These are phyloP conservation scores for Entomortierella chlamydospora DNA, from an alignment of 192 early-diverging fungal species.

Conservation along the genomic window DNA sequence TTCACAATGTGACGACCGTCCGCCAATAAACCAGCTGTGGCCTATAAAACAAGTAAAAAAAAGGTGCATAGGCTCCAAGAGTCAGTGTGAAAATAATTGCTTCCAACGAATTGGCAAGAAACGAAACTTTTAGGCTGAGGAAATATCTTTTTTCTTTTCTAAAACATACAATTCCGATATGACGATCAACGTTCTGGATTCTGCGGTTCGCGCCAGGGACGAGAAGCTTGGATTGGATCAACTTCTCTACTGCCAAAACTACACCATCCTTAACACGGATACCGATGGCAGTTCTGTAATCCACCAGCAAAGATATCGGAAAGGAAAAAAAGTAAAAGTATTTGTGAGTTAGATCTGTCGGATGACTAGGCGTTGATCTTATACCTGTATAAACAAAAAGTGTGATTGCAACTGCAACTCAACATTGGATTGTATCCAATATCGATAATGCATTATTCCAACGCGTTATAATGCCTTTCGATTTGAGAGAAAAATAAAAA, in stretches of 20 bases:
- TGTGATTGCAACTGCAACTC: too few species aligned
- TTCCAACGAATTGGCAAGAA: too few species aligned
- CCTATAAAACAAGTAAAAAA: conserved; percentile 59
- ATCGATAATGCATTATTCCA: too few species aligned
- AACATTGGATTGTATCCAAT: too few species aligned
- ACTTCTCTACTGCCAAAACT: conserved; percentile 96
- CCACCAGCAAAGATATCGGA: neutral
- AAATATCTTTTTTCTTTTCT: too few species aligned
- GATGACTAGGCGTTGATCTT: too few species aligned
- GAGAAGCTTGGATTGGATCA: conserved; percentile 93
- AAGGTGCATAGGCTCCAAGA: neutral
- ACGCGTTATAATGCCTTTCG: too few species aligned
- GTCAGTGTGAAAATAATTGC: too few species aligned
- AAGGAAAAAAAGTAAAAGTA: neutral
- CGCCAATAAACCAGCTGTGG: conserved; percentile 91
- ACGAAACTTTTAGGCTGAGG: neutral
- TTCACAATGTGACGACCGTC: conserved; percentile 92
- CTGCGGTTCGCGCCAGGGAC: conserved; percentile 93
- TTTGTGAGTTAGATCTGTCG: neutral
- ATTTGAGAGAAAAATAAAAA: too few species aligned
- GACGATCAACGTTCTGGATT: conserved; percentile 90
- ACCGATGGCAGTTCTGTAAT: conserved; percentile 88
- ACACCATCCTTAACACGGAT: conserved; percentile 95
- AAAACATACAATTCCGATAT: conserved; percentile 89
- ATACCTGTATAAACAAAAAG: too few species aligned